Evolutionary conservation across 1,284 basidiomycete species (phyloP).

Genomic region (Cryptococcus amylolentus): DNA sequence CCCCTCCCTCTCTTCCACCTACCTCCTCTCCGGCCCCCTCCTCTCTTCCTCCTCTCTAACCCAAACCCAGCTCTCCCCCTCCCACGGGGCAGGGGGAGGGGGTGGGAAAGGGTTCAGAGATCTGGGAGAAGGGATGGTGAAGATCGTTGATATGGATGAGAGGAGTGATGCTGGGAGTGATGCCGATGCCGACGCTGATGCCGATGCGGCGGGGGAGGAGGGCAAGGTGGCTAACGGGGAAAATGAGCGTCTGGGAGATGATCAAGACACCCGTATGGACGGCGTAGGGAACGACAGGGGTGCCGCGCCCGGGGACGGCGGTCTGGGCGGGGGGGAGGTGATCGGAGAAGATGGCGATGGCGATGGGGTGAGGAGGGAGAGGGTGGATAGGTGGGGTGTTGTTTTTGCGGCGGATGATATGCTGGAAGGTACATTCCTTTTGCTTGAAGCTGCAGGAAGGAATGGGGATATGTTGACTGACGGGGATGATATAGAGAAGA

Average conservation of each 20-base stretch:
- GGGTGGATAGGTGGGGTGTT: conserved; percentile 36
- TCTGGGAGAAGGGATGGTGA: conserved; percentile 19
- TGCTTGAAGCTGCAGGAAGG: neutral
- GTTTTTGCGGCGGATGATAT: conserved; percentile 31
- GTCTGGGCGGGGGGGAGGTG: conserved; percentile 3
- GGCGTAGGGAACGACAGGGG: conserved; percentile 22
- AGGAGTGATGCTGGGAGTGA: conserved; percentile 20
- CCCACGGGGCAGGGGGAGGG: neutral
- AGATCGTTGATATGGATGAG: conserved; percentile 46
- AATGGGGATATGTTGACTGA: neutral
- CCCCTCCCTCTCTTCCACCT: conserved; percentile 27
- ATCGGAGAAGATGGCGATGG: conserved; percentile 12
- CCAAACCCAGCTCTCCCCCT: conserved; percentile 17
- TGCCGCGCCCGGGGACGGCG: conserved; percentile 4
- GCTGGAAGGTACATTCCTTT: conserved; percentile 34
- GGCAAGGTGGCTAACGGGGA: no score
- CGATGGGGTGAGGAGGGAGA: conserved; percentile 12
- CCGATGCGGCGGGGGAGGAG: neutral
- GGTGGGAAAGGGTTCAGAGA: conserved; percentile 24
- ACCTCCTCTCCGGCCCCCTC: conserved; percentile 40
- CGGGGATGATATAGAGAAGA: conserved; percentile 29
- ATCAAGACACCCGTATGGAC: neutral
- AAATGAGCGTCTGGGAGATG: neutral
- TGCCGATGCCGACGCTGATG: neutral
- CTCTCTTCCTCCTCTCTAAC: conserved; percentile 22